These are phyloP conservation scores for Chrysanthemum lavandulifolium DNA, from an alignment of 129 eudicot species.

Conservation along the genomic window DNA sequence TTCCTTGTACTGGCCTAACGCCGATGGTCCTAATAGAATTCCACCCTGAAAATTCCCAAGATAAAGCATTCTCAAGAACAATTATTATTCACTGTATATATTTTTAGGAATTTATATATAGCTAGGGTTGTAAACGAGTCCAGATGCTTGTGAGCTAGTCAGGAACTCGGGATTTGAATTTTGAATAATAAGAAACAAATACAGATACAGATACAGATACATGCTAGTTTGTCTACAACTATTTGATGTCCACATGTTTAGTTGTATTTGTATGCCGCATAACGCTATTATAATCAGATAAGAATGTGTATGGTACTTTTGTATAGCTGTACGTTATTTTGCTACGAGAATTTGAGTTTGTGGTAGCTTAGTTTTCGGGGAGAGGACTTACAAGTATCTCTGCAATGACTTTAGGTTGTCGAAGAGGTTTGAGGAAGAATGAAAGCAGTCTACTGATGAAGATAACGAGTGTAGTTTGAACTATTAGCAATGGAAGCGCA, in stretches of 20 bases:
- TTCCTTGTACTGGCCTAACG: conserved; percentile 49
- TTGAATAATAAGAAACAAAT: too few species aligned
- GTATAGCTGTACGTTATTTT: too few species aligned
- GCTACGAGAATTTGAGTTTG: background rate
- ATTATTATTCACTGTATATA: background rate
- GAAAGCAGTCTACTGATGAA: conserved; percentile 49
- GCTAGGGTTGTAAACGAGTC: too few species aligned
- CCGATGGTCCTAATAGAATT: conserved; percentile 75
- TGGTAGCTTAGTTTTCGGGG: background rate
- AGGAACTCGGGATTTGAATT: too few species aligned
- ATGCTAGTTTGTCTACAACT: background rate
- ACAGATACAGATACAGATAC: background rate
- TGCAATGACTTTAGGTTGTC: conserved; percentile 75
- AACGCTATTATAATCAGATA: background rate
- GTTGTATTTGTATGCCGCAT: background rate
- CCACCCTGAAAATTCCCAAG: conserved; percentile 52
- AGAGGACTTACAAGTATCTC: conserved; percentile 60
- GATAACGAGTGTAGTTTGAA: conserved; percentile 56
- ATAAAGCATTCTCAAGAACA: background rate
- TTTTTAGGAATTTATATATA: too few species aligned
- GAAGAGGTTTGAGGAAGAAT: conserved; percentile 66
- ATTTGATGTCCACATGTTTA: background rate
- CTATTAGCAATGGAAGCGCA: conserved; percentile 58
- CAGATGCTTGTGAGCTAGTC: too few species aligned
- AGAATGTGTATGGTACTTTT: background rate